phyloP scores from a whole-genome alignment of 2,329 filamentous ascomycete species.

The Aspergillus arachidicola region DNA sequence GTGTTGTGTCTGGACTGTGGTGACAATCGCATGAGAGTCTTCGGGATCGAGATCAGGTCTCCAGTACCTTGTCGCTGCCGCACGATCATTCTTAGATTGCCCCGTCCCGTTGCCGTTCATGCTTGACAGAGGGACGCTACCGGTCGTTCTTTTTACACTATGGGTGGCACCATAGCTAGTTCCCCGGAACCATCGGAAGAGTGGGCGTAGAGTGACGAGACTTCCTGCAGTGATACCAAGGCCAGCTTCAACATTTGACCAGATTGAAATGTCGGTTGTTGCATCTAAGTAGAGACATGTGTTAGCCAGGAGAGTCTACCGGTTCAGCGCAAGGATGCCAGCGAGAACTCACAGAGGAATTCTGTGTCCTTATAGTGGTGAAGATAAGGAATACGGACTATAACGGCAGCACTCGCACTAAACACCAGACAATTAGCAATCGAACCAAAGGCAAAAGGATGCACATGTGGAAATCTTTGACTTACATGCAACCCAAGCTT shows the following conservation, averaged over 20 bases:
- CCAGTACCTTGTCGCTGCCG: conserved; percentile 30
- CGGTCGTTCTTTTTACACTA: conserved; percentile 27
- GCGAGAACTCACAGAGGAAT: conserved; percentile 36
- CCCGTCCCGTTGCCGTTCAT: conserved; percentile 23
- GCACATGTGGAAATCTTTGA: conserved; percentile 22
- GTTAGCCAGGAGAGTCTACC: background rate
- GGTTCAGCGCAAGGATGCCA: background rate
- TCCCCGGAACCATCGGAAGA: conserved; percentile 46
- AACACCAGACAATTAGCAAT: conserved; percentile 25
- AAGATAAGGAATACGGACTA: conserved; percentile 40
- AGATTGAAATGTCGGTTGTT: conserved; percentile 42
- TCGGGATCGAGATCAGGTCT: conserved; percentile 33
- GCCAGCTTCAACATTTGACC: conserved; percentile 43
- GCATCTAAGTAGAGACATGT: conserved; percentile 26
- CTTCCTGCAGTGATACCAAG: conserved; percentile 50
- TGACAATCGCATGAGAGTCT: conserved; percentile 28
- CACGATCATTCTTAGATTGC: conserved; percentile 19
- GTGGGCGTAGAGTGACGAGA: conserved; percentile 53
- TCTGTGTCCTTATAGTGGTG: conserved; percentile 34
- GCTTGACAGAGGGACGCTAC: conserved; percentile 36
- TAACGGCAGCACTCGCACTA: conserved; percentile 40
- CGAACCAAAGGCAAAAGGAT: background rate
- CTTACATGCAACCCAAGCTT: conserved; percentile 57
- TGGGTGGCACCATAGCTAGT: conserved; percentile 27
- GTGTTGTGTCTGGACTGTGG: conserved; percentile 31